These are phyloP conservation scores for Fusarium zealandicum DNA, from an alignment of 2,329 filamentous ascomycete genomes.

Conservation along the genomic window DNA sequence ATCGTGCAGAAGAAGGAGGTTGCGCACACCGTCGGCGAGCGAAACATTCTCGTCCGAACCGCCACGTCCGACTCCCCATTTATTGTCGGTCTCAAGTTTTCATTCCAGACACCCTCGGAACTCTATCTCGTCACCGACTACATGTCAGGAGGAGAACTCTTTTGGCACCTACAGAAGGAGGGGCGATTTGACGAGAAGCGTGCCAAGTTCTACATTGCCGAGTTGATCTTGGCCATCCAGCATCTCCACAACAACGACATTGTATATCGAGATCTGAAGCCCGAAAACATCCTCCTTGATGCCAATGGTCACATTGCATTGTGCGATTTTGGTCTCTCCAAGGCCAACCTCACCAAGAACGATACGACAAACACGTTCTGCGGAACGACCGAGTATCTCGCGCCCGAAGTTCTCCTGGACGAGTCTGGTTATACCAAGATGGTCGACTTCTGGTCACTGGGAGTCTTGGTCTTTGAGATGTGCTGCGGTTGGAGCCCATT, in stretches of 20 bases:
- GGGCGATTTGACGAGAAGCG: slow-evolving; percentile 93
- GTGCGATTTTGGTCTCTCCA: slow-evolving; percentile 96
- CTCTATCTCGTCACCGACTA: slow-evolving; percentile 99
- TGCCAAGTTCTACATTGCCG: slow-evolving; percentile 98
- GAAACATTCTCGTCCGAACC: slow-evolving; percentile 95
- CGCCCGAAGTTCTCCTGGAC: slow-evolving; percentile 92
- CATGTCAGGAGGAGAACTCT: slow-evolving; percentile 98
- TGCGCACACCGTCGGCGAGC: slow-evolving; percentile 93
- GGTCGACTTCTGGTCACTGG: slow-evolving; percentile 99
- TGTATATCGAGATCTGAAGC: slow-evolving; percentile 96
- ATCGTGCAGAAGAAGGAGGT: slow-evolving; percentile 99
- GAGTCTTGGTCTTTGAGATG: slow-evolving; percentile 98
- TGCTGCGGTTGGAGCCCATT: slow-evolving; percentile 99
- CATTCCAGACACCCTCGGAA: slow-evolving; percentile 96
- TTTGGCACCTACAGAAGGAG: slow-evolving; percentile 98
- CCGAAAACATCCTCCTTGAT: slow-evolving; percentile 95
- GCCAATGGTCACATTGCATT: slow-evolving; percentile 97
- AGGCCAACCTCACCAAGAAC: slow-evolving; percentile 95
- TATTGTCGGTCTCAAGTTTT: slow-evolving; percentile 97
- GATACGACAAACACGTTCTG: slow-evolving; percentile 99
- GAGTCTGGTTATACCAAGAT: slow-evolving; percentile 99
- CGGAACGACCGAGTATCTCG: slow-evolving; percentile 96
- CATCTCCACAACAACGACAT: slow-evolving; percentile 97
- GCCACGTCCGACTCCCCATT: slow-evolving; percentile 96
- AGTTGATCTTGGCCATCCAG: slow-evolving; percentile 92